Conservation (phyloP, 2,329 filamentous ascomycete species). For the Cercospora zeina region DNA sequence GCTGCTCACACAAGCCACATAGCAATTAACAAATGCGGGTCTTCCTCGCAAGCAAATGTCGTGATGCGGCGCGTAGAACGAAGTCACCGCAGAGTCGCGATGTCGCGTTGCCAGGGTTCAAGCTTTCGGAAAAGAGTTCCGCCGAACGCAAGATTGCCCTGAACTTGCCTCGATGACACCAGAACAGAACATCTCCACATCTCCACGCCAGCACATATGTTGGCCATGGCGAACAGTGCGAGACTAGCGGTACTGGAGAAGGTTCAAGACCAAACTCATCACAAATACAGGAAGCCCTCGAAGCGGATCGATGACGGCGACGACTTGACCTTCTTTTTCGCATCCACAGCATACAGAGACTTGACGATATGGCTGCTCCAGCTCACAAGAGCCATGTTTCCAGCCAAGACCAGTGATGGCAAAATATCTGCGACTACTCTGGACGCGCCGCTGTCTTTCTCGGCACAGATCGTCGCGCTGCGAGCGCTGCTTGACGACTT, state of each 20-base stretch:
- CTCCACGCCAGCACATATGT: neutral
- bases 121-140: neutral
- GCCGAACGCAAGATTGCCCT: neutral
- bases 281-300: constrained; percentile 63
- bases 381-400: constrained; percentile 83
- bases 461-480: constrained; percentile 59
- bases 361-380: constrained; percentile 86
- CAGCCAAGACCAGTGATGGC: constrained; percentile 54
- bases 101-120: neutral
- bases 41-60: neutral
- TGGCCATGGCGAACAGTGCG: neutral
- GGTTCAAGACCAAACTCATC: constrained; percentile 18
- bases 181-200: neutral
- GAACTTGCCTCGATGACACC: constrained; percentile 1
- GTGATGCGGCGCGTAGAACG: neutral
- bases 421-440: constrained; percentile 27
- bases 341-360: constrained; percentile 79
- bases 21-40: neutral
- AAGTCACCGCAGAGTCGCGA: neutral
- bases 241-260: constrained; percentile 2
- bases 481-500: constrained; percentile 66
- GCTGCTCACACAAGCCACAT: neutral
- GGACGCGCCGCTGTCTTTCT: constrained; percentile 56
- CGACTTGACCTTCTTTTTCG: constrained; percentile 79
- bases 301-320: constrained; percentile 84